Conservation (phyloP, 164 flowering plant genomes). For the Macadamia integrifolia region DNA sequence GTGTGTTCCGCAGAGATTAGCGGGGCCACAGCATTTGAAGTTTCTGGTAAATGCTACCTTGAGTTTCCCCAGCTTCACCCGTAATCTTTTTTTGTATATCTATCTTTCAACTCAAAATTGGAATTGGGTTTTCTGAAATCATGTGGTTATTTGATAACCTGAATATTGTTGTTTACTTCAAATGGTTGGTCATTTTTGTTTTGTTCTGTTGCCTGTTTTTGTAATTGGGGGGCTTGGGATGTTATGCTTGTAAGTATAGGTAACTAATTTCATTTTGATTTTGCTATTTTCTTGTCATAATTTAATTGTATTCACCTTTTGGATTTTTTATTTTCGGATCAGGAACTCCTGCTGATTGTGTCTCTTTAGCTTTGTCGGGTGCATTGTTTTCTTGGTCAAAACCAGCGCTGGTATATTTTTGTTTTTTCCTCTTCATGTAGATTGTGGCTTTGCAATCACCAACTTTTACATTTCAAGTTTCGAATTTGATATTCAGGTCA, state of each 20-base stretch:
- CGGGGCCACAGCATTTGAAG: slow-evolving; percentile 88
- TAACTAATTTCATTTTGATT: neutral
- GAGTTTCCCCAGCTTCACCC: no score
- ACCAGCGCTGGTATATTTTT: slow-evolving; percentile 71
- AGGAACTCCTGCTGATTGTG: slow-evolving; percentile 98
- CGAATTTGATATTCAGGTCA: slow-evolving; percentile 46
- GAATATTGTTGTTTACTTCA: neutral
- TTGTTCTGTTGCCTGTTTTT: neutral
- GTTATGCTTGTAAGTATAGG: neutral
- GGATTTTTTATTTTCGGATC: slow-evolving; percentile 11
- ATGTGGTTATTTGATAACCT: neutral
- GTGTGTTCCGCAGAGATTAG: slow-evolving; percentile 56
- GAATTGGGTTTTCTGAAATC: neutral
- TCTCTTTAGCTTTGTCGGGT: slow-evolving; percentile 90
- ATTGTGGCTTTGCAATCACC: neutral
- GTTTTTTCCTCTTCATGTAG: neutral
- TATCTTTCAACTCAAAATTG: neutral
- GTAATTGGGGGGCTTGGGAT: no score
- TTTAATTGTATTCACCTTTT: neutral
- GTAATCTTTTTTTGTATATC: no score
- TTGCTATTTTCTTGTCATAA: neutral
- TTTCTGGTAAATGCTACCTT: slow-evolving; percentile 46
- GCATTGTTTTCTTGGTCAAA: slow-evolving; percentile 91
- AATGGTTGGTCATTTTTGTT: neutral
- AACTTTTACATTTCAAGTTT: neutral